A percentile compares a stretch with the other conserved stretches of the same genome.
phyloP scores from a whole-genome alignment of 768 basidiomycete species.

The Collybia sordida region DNA sequence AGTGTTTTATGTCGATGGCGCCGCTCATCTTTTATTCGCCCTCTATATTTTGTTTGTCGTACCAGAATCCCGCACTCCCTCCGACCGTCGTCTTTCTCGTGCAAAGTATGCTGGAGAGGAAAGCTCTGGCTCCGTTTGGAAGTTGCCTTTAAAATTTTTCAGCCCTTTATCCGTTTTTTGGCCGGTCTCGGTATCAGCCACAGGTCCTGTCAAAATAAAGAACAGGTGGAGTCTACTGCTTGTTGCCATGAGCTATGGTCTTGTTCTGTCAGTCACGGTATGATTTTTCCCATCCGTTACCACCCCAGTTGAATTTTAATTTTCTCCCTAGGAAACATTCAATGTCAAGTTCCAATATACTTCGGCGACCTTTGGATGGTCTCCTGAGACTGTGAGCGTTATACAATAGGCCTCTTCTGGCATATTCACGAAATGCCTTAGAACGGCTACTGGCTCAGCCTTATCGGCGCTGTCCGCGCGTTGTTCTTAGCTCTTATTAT shows the following conservation, averaged over 20 bases:
- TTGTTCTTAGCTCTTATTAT: slow-evolving; percentile 54
- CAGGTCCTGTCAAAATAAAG: slow-evolving; percentile 38
- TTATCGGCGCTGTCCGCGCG: slow-evolving; percentile 53
- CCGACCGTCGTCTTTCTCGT: slow-evolving; percentile 42
- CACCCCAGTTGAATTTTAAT: not conserved
- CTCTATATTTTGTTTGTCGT: slow-evolving; percentile 55
- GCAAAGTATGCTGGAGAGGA: slow-evolving; percentile 22
- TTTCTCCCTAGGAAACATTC: not conserved
- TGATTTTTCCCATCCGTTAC: too few relatives aligned
- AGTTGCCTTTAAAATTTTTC: slow-evolving; percentile 59
- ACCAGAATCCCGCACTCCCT: slow-evolving; percentile 73
- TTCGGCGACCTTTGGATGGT: slow-evolving; percentile 62
- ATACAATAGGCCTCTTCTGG: not conserved
- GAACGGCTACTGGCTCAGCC: slow-evolving; percentile 67
- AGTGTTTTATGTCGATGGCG: slow-evolving; percentile 69
- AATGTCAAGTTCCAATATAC: slow-evolving; percentile 55
- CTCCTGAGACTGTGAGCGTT: slow-evolving; percentile 55
- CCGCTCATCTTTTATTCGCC: slow-evolving; percentile 49
- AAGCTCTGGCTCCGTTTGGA: slow-evolving; percentile 7
- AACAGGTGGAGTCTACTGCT: slow-evolving; percentile 69
- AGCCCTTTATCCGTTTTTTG: slow-evolving; percentile 68
- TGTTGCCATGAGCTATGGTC: slow-evolving; percentile 52
- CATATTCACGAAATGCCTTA: slow-evolving; percentile 38
- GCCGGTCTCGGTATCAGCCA: slow-evolving; percentile 27
- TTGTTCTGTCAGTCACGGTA: slow-evolving; percentile 24